Conservation (phyloP, 148 eudicot species). For the Chenopodium suecicum region DNA sequence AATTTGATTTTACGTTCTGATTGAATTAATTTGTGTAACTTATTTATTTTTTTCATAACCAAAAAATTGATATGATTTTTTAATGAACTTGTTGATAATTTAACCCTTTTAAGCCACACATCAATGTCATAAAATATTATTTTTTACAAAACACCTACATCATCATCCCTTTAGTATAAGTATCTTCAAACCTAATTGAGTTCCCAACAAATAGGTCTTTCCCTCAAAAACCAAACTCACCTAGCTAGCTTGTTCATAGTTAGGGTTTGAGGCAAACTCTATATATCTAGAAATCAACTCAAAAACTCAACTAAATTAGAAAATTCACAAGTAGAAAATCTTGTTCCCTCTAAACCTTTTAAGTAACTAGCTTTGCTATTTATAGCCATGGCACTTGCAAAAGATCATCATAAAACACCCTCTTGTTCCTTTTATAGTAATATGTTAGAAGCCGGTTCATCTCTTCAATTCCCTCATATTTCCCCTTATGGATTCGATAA, state of each 20-base stretch:
- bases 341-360: background rate
- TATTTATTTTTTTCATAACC: slow-evolving; percentile 24
- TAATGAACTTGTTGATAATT: slow-evolving; percentile 7
- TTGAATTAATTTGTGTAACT: slow-evolving; percentile 3
- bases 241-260: slow-evolving; percentile 8
- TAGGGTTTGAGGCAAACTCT: slow-evolving; percentile 22
- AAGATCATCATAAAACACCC: slow-evolving; percentile 41
- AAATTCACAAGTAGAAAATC: background rate
- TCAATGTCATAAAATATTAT: background rate
- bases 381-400: slow-evolving; percentile 57
- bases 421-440: slow-evolving; percentile 38
- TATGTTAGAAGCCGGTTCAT: slow-evolving; percentile 34
- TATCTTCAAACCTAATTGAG: slow-evolving; percentile 12
- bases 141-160: slow-evolving; percentile 6
- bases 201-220: slow-evolving; percentile 22
- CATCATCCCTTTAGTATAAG: slow-evolving; percentile 25
- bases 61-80: background rate
- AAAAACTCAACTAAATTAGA: slow-evolving; percentile 7
- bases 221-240: slow-evolving; percentile 3
- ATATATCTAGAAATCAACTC: slow-evolving; percentile 8
- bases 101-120: slow-evolving; percentile 23
- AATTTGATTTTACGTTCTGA: background rate
- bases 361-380: slow-evolving; percentile 11
- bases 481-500: slow-evolving; percentile 34
- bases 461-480: slow-evolving; percentile 39